Evolutionary conservation across 257 asterid genomes (phyloP).

Genomic region (Dorcoceras hygrometricum): DNA sequence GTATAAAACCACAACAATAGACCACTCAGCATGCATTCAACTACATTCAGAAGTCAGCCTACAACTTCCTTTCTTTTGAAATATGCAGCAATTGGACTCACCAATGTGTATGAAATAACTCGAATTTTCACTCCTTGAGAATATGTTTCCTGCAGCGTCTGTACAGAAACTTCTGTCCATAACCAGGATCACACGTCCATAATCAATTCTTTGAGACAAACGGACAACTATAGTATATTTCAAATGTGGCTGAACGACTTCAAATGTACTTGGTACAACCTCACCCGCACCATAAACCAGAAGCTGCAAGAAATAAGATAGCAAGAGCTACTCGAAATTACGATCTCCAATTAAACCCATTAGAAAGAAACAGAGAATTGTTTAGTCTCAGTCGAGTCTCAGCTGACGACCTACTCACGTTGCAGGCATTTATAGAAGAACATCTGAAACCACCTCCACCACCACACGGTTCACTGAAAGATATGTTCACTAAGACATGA

Average conservation of each 20-base stretch:
- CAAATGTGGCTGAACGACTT: constrained; percentile 47
- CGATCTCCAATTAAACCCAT: background rate
- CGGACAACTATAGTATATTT: constrained; percentile 55
- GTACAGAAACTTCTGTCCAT: constrained; percentile 75
- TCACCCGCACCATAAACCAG: constrained; percentile 84
- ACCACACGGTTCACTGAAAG: constrained; percentile 71
- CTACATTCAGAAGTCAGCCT: background rate
- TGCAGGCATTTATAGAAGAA: constrained; percentile 67
- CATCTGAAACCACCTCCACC: constrained; percentile 75
- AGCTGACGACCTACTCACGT: constrained; percentile 66
- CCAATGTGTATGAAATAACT: constrained; percentile 70
- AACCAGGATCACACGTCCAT: constrained; percentile 62
- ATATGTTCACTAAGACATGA: constrained; percentile 54
- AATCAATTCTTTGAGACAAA: constrained; percentile 50
- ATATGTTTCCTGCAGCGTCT: constrained; percentile 80
- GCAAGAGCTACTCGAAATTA: constrained; percentile 14
- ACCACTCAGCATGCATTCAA: constrained; percentile 4
- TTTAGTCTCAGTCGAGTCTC: constrained; percentile 12
- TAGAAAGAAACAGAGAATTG: background rate
- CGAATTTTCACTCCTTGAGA: constrained; percentile 68
- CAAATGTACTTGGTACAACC: constrained; percentile 59
- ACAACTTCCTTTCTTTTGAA: background rate
- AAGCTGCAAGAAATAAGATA: constrained; percentile 45
- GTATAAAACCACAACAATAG: constrained; percentile 23
- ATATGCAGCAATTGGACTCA: constrained; percentile 28